Evolutionary conservation across 2,329 filamentous ascomycete species (phyloP).

Genomic region (Beauveria varroae): DNA sequence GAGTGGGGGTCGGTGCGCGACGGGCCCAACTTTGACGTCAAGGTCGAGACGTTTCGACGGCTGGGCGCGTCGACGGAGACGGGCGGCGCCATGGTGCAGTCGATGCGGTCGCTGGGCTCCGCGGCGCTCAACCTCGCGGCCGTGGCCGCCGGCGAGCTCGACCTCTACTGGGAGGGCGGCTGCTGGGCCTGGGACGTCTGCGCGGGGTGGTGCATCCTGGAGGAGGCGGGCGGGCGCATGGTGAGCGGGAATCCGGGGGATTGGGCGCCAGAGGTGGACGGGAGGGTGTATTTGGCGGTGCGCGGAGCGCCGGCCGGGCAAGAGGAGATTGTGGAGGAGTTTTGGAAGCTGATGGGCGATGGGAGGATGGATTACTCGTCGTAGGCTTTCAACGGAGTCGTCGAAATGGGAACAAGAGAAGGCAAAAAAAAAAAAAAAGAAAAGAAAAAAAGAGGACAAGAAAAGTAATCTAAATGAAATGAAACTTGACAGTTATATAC

Average conservation of each 20-base stretch:
- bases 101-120: conserved; percentile 60
- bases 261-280: conserved; percentile 57
- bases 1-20: conserved; percentile 67
- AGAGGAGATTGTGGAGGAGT: conserved; percentile 54
- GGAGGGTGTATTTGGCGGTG: conserved; percentile 55
- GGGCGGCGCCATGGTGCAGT: conserved; percentile 71
- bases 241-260: conserved; percentile 65
- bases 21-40: conserved; percentile 64
- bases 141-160: conserved; percentile 63
- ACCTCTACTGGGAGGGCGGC: conserved; percentile 76
- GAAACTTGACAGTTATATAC: background rate
- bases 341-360: conserved; percentile 54
- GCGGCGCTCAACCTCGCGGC: conserved; percentile 70
- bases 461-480: background rate
- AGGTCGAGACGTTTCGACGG: conserved; percentile 56
- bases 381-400: background rate
- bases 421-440: background rate
- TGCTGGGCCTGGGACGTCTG: conserved; percentile 84
- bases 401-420: background rate
- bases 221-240: conserved; percentile 67
- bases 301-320: conserved; percentile 53
- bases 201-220: conserved; percentile 69
- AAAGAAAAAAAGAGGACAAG: background rate
- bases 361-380: conserved; percentile 41
- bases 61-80: conserved; percentile 49